Conservation (phyloP, 306 rosid genomes). For the Macrotyloma uniflorum region DNA sequence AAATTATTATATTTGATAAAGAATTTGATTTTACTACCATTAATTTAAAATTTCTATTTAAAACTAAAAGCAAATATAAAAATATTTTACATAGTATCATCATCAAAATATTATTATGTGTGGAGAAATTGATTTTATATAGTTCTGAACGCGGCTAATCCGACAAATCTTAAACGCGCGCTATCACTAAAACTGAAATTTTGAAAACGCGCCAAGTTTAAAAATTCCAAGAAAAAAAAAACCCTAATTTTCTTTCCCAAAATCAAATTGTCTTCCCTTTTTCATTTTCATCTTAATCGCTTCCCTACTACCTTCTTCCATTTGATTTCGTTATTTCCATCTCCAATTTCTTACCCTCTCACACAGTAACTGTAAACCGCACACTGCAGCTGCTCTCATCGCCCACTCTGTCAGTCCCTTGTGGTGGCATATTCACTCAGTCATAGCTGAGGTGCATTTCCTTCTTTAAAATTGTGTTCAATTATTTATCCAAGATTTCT, state of each 20-base stretch:
- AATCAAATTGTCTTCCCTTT: not conserved
- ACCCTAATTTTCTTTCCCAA: conserved; percentile 27
- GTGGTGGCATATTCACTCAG: not conserved
- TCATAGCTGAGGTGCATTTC: not conserved
- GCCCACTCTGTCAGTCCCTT: not conserved
- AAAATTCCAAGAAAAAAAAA: not conserved
- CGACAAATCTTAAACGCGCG: not conserved
- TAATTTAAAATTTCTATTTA: no score
- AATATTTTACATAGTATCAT: no score
- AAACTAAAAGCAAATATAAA: no score
- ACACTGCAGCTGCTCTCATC: not conserved
- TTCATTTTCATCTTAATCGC: not conserved
- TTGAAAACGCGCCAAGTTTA: conserved; percentile 20
- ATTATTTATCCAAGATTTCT: not conserved
- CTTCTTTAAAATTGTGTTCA: not conserved
- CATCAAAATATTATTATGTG: no score
- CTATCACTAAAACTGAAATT: not conserved
- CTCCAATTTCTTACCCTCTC: not conserved
- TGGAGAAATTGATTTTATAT: no score
- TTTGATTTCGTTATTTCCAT: not conserved
- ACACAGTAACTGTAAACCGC: not conserved
- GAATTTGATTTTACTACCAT: no score
- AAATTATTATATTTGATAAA: no score
- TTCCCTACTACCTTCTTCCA: not conserved
- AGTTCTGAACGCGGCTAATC: no score